Evolutionary conservation across 2,329 filamentous ascomycete genomes (phyloP), one percentile per base, ranked within the genome.

Genomic region (Colletotrichum musae): DNA sequence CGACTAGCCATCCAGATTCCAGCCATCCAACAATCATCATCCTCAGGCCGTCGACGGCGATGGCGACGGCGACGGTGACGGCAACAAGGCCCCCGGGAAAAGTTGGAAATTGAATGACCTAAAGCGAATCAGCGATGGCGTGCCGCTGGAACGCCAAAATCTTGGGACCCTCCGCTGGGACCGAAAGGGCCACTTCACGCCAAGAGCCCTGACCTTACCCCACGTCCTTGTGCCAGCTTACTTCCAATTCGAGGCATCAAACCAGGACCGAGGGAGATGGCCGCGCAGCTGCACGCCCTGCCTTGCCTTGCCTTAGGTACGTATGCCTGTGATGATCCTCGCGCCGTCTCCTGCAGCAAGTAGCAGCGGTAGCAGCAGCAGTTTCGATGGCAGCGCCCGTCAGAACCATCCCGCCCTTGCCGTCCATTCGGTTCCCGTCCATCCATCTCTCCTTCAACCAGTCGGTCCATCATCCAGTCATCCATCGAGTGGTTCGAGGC

Each of bases 151-250:
- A 67, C 53, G 58, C 61, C 67, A 54, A 39, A 70, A 51, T 51
- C 58, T 67, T 24, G 53, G 70, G 61, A 60, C 58, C 67, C 54
- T 54, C 32, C 32, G 32, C 7, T 36, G 32, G 32, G 32, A 36
- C 32, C 32, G 32, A 36, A 36, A 47, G 32, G 52, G 57, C 51
- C 51, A 36, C 32, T 36, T 36, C 24, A 61, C 48, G 68, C 70
- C 64, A 71, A 72, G 64, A 60, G 64, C 68, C 58, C 32, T 54
- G 68, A 68, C 58, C 64, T 70, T 68, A 68, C 68, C 68, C 68
- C 68, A 70, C 64, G 68, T 70, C 62, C 56, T 57, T 62, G 61
- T 65, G 53, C 51, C 67, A 70, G 64, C 64, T 68, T 68, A 48
- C 54, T 70, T 68, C 68, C 64, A 51, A 58, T 70, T 64, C 50